Evolutionary conservation across 768 basidiomycete genomes (phyloP).

Genomic region (Panellus pusillus): DNA sequence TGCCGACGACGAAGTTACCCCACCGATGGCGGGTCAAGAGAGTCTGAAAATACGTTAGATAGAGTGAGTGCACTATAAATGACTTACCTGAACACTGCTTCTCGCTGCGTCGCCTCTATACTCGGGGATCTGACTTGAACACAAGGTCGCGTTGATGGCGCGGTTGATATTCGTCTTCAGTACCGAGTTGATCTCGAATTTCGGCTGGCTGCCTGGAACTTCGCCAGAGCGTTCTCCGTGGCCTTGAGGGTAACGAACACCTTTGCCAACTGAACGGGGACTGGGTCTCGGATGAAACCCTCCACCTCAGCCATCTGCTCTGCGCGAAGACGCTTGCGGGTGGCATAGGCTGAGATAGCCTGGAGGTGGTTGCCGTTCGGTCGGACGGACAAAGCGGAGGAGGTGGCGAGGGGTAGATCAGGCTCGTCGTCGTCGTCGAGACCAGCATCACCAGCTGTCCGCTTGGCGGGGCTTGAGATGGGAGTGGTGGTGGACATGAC

Average conservation of each 20-base stretch:
- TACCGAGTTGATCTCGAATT: conserved; percentile 1
- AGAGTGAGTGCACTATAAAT: background rate
- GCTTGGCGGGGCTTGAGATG: background rate
- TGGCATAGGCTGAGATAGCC: background rate
- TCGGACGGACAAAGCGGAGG: background rate
- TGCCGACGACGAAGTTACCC: conserved; percentile 6
- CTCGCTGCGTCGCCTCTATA: background rate
- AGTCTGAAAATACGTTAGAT: background rate
- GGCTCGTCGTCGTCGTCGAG: background rate
- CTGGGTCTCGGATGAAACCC: background rate
- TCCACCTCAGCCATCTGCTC: conserved; percentile 5
- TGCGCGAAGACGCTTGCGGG: conserved; percentile 3
- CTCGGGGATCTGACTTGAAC: background rate
- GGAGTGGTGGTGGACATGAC: conserved; percentile 2
- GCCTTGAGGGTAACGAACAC: background rate
- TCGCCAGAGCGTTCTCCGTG: background rate
- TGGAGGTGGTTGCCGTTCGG: conserved; percentile 4
- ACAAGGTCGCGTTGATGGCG: background rate
- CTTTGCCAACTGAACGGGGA: background rate
- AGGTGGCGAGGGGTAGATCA: background rate
- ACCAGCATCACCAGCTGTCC: background rate
- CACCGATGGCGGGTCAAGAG: conserved; percentile 1
- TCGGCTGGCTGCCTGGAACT: conserved; percentile 8
- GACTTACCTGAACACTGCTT: conserved; percentile 1
- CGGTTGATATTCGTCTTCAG: conserved; percentile 4